A percentile compares a stretch with the other conserved stretches of the same genome.
Evolutionary conservation across 1,284 basidiomycete species (phyloP).

Genomic region (Puccinia horiana): DNA sequence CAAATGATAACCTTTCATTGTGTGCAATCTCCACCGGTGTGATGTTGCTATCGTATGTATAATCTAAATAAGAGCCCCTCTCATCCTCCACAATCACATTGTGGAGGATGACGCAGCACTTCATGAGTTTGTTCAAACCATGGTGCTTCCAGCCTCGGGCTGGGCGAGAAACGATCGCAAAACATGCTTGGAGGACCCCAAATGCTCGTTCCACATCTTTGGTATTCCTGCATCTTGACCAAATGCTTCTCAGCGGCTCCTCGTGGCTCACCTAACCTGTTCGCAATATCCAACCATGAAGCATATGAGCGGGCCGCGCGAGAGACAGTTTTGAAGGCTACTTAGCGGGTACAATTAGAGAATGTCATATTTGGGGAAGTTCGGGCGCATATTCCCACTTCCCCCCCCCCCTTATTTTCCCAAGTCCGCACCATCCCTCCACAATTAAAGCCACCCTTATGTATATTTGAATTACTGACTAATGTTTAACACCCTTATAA

Average conservation of each 20-base stretch:
- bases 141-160: neutral
- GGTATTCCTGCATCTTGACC: neutral
- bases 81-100: slow-evolving; percentile 25
- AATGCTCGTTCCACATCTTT: slow-evolving; percentile 20
- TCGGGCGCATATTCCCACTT: too few relatives aligned
- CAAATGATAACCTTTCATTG: neutral
- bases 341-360: too few relatives aligned
- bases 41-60: neutral
- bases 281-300: too few relatives aligned
- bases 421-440: too few relatives aligned
- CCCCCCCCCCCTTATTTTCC: too few relatives aligned
- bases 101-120: neutral
- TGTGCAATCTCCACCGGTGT: neutral
- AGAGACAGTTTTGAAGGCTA: too few relatives aligned
- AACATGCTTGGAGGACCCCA: slow-evolving; percentile 18
- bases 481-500: too few relatives aligned
- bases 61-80: neutral
- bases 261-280: too few relatives aligned
- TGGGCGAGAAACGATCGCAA: neutral
- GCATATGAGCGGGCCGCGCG: too few relatives aligned
- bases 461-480: too few relatives aligned
- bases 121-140: neutral
- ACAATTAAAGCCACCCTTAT: too few relatives aligned
- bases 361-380: too few relatives aligned
- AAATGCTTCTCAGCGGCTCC: neutral